Base-by-base conservation (phyloP, 441 rosid species). In the Populus hybrid region DNA sequence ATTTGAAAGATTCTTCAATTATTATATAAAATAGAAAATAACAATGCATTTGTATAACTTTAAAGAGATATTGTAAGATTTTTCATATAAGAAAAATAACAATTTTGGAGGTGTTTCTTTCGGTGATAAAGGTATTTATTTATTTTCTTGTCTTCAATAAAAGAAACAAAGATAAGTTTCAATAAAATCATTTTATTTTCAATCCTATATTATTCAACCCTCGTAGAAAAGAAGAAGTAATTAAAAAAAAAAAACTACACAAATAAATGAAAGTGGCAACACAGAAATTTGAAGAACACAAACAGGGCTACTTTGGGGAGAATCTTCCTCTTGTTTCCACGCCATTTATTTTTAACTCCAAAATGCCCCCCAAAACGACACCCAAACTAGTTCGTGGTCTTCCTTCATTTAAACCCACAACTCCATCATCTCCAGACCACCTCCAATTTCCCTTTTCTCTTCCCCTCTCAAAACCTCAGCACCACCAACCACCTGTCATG, bases 401-500 rank as follows among this genome's bases (percentile, higher is more conserved):
- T 2, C 61, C 70, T 30, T 30, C 32, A 82, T 84, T 85, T 79
- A 80, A 82, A 61, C 69, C n/a, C n/a, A 30, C 53, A 2, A 34
- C 6, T n/a, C 28, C 70, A 21, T 0, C 66, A 14, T 10, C 71
- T 28, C 18, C 32, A 5, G 24, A 16, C 34, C 46, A 53, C 23
- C 53, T 20, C 57, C 5, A 28, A 34, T 26, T 40, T 2, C 40
- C n/a, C 14, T 26, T 23, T 63, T 59, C 74, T 16, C 69, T 30
- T 3, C 18, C 26, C 12, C 57, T 59, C 42, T 65, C 65, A 6
- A 42, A 50, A 70, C 35, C 18, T 38, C 32, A 21, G 40, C 14
- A 57, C 36, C 53, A 4, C 4, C 59, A 14, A 18, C 57, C 53
- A 20, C 76, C 78, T 82, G n/a, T 82, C 61, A 95, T 95, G 99